Conservation (phyloP, 441 rosid genomes). For the Biscutella auriculata region DNA sequence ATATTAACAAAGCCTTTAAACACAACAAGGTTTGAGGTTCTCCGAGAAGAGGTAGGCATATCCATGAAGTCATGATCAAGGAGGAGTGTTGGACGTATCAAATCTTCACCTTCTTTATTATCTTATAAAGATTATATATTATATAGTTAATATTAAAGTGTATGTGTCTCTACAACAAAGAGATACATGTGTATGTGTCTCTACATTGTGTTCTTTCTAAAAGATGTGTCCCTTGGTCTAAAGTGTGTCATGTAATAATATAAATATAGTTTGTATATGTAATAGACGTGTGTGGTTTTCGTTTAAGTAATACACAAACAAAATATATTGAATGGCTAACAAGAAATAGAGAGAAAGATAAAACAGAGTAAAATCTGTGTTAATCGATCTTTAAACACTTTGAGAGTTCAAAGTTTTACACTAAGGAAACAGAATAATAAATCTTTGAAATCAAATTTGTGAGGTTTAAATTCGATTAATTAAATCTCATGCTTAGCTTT, state of each 20-base stretch:
- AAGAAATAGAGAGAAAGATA: not conserved
- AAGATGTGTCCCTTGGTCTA: not conserved
- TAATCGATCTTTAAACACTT: not conserved
- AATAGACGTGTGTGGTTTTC: not conserved
- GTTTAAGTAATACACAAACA: too few species aligned
- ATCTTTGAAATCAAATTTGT: too few species aligned
- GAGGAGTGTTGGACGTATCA: not conserved
- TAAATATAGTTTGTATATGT: not conserved
- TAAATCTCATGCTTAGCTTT: too few species aligned
- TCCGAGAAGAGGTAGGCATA: not conserved
- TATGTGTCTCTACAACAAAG: too few species aligned
- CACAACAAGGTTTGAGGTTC: not conserved
- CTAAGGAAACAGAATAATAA: too few species aligned
- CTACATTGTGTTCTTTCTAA: too few species aligned
- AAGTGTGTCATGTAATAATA: not conserved
- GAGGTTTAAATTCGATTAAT: too few species aligned
- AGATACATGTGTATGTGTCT: too few species aligned
- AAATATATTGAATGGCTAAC: not conserved
- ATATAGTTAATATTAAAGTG: too few species aligned
- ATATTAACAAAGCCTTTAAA: not conserved
- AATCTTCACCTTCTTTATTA: not conserved
- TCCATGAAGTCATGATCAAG: not conserved
- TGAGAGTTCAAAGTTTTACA: not conserved
- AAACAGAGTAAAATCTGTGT: not conserved
- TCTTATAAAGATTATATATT: too few species aligned